These are phyloP conservation scores for Neofusicoccum parvum DNA, from an alignment of 2,329 filamentous ascomycete species.

Conservation along the genomic window DNA sequence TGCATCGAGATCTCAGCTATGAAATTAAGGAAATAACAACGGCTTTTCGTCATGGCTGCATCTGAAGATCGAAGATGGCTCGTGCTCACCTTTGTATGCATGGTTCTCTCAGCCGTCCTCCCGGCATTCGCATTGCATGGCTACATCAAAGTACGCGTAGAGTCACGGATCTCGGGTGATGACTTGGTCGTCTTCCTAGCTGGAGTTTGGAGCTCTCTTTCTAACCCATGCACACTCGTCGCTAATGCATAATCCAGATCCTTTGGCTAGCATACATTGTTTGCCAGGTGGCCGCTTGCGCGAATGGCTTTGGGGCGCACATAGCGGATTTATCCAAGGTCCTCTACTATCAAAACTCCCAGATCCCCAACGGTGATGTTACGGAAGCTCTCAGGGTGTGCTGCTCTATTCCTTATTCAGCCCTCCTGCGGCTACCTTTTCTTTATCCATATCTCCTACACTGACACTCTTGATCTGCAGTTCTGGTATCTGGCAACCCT, in stretches of 20 bases:
- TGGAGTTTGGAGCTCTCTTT: not conserved
- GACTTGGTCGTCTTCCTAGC: not conserved
- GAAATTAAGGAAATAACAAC: too few species aligned
- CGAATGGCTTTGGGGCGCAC: constrained; percentile 4
- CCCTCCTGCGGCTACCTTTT: not conserved
- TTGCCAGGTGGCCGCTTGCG: not conserved
- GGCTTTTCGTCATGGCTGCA: too few species aligned
- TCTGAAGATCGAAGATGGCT: not conserved
- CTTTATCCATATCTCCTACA: not conserved
- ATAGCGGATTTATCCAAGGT: not conserved
- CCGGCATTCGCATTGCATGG: not conserved
- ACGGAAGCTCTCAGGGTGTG: not conserved
- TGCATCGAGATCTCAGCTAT: not conserved
- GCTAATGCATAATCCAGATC: not conserved
- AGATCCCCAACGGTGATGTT: not conserved
- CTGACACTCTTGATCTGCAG: not conserved
- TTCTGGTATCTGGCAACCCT: constrained; percentile 13
- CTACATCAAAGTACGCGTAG: not conserved
- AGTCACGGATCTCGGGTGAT: not conserved
- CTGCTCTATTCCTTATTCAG: not conserved
- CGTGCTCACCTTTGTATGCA: not conserved
- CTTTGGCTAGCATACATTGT: not conserved
- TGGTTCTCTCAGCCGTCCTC: not conserved
- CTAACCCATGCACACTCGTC: too few species aligned
- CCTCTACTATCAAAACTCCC: not conserved